phyloP scores from a whole-genome alignment of 2,329 filamentous ascomycete species.

The Ceratocystis huliohia region DNA sequence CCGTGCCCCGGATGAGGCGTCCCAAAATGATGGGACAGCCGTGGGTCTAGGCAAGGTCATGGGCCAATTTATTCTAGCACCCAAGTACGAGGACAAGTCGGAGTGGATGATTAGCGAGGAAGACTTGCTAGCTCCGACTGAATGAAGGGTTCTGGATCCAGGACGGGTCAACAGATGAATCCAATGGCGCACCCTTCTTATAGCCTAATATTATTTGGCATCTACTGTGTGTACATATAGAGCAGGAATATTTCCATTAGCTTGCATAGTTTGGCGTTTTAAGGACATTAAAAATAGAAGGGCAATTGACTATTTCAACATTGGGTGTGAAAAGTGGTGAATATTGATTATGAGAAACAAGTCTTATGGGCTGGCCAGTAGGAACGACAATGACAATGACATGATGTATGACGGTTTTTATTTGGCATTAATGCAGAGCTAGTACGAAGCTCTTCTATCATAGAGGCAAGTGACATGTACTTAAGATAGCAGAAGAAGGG shows the following conservation, averaged over 20 bases:
- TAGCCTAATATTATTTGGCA: neutral
- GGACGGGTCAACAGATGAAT: neutral
- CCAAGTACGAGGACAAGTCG: conserved; percentile 45
- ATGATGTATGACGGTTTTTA: neutral
- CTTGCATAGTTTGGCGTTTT: conserved; percentile 16
- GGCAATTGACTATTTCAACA: neutral
- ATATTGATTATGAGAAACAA: neutral
- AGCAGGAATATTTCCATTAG: neutral
- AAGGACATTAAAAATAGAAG: conserved; percentile 12
- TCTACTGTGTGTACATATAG: conserved; percentile 9
- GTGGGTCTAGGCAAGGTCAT: conserved; percentile 50
- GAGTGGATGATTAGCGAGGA: conserved; percentile 38
- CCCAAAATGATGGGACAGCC: conserved; percentile 30
- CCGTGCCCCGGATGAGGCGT: conserved; percentile 28
- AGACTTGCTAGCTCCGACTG: conserved; percentile 25
- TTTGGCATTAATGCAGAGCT: neutral
- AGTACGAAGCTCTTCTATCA: neutral
- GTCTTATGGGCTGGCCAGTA: neutral
- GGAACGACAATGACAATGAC: neutral
- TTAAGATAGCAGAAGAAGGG: neutral
- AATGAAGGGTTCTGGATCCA: neutral
- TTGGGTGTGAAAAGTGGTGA: no score
- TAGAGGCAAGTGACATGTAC: neutral
- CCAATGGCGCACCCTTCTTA: neutral
- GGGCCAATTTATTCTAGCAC: conserved; percentile 48